Evolutionary conservation across 805 yeast genomes (phyloP).

Genomic region (Saturnispora halmiae): DNA sequence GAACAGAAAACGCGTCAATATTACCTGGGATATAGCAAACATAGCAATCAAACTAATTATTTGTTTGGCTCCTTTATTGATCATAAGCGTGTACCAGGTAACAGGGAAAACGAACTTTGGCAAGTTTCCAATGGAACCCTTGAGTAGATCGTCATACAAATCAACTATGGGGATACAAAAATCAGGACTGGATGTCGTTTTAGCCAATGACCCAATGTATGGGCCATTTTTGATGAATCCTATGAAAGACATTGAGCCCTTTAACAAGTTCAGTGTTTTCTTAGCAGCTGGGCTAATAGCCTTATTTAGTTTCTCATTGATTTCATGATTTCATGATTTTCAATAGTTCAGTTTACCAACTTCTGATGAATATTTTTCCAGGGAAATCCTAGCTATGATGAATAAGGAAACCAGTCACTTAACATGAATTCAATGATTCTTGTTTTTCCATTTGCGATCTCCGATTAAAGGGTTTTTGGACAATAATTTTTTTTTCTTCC

Average conservation of each 20-base stretch:
- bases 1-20: too few relatives aligned
- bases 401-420: too few relatives aligned
- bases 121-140: background rate
- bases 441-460: too few relatives aligned
- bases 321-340: background rate
- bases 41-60: too few relatives aligned
- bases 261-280: constrained; percentile 1
- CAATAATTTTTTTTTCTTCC: too few relatives aligned
- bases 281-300: background rate
- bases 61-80: background rate
- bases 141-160: background rate
- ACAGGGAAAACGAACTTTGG: background rate
- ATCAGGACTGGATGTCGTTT: too few relatives aligned
- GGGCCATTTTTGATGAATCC: constrained; percentile 6
- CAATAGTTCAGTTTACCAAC: too few relatives aligned
- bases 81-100: background rate
- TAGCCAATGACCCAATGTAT: background rate
- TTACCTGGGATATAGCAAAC: too few relatives aligned
- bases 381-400: too few relatives aligned
- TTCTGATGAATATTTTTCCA: too few relatives aligned
- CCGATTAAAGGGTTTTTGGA: too few relatives aligned
- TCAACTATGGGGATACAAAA: background rate
- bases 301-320: background rate
- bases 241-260: constrained; percentile 1
- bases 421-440: too few relatives aligned